Evolutionary conservation across 164 flowering plant species (phyloP), one percentile per base, ranked within the genome.

Genomic region (Macadamia integrifolia): DNA sequence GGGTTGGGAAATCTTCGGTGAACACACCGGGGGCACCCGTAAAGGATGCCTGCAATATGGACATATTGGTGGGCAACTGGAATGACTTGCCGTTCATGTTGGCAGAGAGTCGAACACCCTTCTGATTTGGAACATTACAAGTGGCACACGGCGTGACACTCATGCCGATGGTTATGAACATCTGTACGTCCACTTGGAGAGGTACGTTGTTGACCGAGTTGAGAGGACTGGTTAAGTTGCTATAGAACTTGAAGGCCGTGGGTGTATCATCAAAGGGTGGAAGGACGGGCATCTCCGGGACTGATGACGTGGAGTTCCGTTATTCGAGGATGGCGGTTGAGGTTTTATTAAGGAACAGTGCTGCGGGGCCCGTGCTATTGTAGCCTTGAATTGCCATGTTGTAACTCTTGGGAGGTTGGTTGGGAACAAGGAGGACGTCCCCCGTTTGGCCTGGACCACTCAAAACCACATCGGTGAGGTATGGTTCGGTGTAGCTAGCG

Each of bases 1-100:
- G 9, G 43, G 72, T 63, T 0, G 94, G 97, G 68, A 91, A 91
- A 71, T 87, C 84, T 0, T 76, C 58, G 23, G 87, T 83, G 40
- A 87, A 48, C 1, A 87, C 94, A 8, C 53, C 46, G 23, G 23
- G 0, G 23, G 23, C 2, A 76, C 77, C 66, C 67, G 31, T 14
- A 44, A 43, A 80, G 65, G 76, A 83, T 0, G 94, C 93, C 69
- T 88, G 73, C 66, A 90, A 56, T 79, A 88, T 75, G 0, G 93
- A 87, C 71, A 75, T 1, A 3, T 9, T 66, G 1, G 70, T 43
- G 0, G 93, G 93, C 3, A 76, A n/a, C 42, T 31, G 59, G 69
- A 87, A 89, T 0, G 93, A 87, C 5, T 43, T 71, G 67, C 87
- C 86, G 82, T 88, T 90, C 93, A 89, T 83, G 77, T 84, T 86